phyloP scores from a whole-genome alignment of 257 asterid species.

The Verbena officinalis region DNA sequence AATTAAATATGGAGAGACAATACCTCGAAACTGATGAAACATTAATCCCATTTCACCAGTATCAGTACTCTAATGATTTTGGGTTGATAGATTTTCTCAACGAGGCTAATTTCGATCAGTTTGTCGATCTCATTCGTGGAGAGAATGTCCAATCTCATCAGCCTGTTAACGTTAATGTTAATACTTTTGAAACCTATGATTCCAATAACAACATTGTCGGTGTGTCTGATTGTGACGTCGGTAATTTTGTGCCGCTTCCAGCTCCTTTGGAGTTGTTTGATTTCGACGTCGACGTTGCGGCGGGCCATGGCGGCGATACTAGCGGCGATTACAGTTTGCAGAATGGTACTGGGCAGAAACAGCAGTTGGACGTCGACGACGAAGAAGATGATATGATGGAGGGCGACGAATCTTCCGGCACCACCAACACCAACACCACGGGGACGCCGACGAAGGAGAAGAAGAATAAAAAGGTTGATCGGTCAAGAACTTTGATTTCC shows the following conservation, averaged over 20 bases:
- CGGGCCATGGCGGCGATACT: not conserved
- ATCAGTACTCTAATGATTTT: too few species aligned
- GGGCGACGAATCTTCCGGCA: constrained; percentile 42
- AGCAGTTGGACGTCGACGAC: not conserved
- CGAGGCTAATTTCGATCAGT: too few species aligned
- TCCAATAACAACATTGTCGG: constrained; percentile 27
- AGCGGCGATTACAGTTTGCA: constrained; percentile 1
- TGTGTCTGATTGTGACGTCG: not conserved
- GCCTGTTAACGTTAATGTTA: constrained; percentile 21
- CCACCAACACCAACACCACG: constrained; percentile 15
- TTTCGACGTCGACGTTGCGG: constrained; percentile 29
- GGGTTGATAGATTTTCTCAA: too few species aligned
- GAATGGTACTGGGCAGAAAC: too few species aligned
- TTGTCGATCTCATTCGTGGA: constrained; percentile 40
- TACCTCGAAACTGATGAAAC: too few species aligned
- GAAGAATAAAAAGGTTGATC: constrained; percentile 41
- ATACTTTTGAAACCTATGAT: constrained; percentile 26
- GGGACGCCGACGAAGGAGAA: constrained; percentile 11
- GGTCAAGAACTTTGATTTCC: constrained; percentile 65
- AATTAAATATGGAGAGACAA: too few species aligned
- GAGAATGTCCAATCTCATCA: constrained; percentile 28
- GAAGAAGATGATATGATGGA: constrained; percentile 32
- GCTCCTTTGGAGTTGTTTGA: constrained; percentile 36
- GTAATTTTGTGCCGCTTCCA: constrained; percentile 21
- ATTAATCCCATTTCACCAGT: too few species aligned